Evolutionary conservation across 208 protist genomes (phyloP).

Genomic region (Leishmania braziliensis): DNA sequence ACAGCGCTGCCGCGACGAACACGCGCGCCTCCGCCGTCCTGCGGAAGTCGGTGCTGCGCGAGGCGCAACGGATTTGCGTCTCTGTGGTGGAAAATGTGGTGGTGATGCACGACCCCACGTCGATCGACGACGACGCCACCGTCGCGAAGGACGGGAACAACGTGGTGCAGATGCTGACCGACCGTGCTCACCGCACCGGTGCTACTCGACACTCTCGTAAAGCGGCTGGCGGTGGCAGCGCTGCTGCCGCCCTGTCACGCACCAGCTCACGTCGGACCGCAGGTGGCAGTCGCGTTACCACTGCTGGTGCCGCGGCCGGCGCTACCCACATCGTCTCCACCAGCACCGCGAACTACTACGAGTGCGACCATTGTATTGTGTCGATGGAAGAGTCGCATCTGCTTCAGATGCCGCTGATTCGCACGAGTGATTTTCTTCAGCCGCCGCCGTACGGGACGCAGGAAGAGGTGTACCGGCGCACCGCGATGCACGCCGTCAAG

Average conservation of each 20-base stretch:
- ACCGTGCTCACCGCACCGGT: conserved; percentile 24
- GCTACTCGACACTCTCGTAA: conserved; percentile 28
- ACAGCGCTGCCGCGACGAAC: conserved; percentile 19
- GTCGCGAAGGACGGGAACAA: conserved; percentile 65
- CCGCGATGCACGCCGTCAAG: conserved; percentile 68
- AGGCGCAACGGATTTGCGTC: conserved; percentile 65
- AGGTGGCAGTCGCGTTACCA: conserved; percentile 6
- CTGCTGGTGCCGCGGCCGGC: background rate
- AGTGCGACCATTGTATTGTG: conserved; percentile 63
- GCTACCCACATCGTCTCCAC: conserved; percentile 40
- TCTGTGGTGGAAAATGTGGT: conserved; percentile 77
- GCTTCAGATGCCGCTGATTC: conserved; percentile 67
- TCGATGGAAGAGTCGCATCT: conserved; percentile 64
- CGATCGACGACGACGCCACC: conserved; percentile 47
- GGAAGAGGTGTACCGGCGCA: conserved; percentile 73
- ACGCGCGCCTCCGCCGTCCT: conserved; percentile 16
- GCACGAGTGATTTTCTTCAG: conserved; percentile 67
- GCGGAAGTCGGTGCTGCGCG: conserved; percentile 20
- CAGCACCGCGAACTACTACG: conserved; percentile 67
- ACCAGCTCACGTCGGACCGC: conserved; percentile 22
- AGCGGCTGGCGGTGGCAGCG: conserved; percentile 20
- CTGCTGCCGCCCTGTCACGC: conserved; percentile 7
- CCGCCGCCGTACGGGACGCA: conserved; percentile 68
- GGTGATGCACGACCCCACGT: conserved; percentile 71
- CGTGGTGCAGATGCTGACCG: conserved; percentile 63